Conservation (phyloP, 169 alveolate genomes). For the Eimeria maxima region DNA sequence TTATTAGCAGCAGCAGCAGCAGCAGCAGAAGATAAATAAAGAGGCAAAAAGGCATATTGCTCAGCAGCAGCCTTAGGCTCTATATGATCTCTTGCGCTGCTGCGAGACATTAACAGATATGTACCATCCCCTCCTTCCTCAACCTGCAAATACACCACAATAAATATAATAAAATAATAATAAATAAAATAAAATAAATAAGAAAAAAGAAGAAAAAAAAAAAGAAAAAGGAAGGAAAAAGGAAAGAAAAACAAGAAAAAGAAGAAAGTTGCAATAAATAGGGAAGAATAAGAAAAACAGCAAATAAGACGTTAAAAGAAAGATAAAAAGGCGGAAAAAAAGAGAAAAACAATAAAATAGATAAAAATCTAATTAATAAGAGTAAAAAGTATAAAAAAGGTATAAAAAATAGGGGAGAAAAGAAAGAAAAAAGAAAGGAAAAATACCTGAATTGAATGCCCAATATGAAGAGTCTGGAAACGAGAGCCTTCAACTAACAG, state of each 20-base stretch:
- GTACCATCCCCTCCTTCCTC: slow-evolving; percentile 37
- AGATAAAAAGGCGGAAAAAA: neutral
- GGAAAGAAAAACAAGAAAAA: neutral
- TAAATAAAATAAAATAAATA: neutral
- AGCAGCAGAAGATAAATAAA: neutral
- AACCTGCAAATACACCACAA: slow-evolving; percentile 7
- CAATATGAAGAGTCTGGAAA: slow-evolving; percentile 55
- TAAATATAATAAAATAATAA: neutral
- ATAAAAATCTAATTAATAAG: no score
- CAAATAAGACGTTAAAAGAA: neutral
- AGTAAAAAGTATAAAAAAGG: neutral
- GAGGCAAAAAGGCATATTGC: slow-evolving; percentile 26
- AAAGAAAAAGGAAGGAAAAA: no score
- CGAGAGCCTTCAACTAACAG: slow-evolving; percentile 65
- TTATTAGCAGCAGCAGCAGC: no score
- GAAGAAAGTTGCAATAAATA: neutral
- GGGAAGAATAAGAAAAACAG: neutral
- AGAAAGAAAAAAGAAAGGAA: neutral
- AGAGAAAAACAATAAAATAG: no score
- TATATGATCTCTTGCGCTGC: slow-evolving; percentile 66
- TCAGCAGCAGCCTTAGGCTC: slow-evolving; percentile 36
- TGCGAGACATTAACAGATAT: slow-evolving; percentile 52
- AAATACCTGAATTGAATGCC: slow-evolving; percentile 62
- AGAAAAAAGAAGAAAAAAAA: no score
- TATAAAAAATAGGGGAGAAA: neutral